A percentile compares a stretch with the other conserved stretches of the same genome.
Conservation (phyloP, 371 early-diverging fungal species). For the Capillidium heterosporum region DNA sequence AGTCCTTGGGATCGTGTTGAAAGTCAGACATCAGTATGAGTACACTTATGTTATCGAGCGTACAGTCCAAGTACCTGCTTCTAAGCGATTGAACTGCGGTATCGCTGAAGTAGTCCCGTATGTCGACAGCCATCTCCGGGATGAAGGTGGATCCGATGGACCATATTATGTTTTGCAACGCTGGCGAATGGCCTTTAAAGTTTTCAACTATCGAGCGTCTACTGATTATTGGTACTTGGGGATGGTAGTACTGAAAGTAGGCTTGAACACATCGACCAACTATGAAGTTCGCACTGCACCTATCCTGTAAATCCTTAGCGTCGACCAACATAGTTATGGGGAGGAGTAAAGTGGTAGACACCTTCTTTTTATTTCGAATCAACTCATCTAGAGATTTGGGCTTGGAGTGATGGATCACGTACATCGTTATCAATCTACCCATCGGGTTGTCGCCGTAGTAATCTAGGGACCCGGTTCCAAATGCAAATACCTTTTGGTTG, state of each 20-base stretch:
- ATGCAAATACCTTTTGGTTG: no score
- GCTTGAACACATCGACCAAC: slow-evolving; percentile 10
- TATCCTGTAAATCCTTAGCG: no score
- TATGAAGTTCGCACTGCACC: no score
- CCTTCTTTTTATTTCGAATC: no score
- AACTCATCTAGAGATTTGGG: no score
- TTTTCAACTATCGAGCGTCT: not conserved
- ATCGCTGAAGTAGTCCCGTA: not conserved
- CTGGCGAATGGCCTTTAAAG: not conserved
- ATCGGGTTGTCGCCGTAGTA: no score
- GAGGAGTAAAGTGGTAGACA: no score
- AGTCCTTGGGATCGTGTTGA: not conserved
- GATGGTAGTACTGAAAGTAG: not conserved
- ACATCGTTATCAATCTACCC: no score
- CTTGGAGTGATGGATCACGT: no score
- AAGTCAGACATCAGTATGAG: not conserved
- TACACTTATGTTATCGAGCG: not conserved
- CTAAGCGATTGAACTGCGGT: not conserved
- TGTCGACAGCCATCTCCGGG: not conserved
- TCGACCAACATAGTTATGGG: no score
- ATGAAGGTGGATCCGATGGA: not conserved
- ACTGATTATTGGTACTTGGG: not conserved
- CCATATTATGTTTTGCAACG: not conserved
- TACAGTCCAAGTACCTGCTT: not conserved
- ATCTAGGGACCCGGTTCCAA: no score